Percentiles rank a stretch among this genome's conserved stretches.
These are phyloP conservation scores for Diaporthe longicolla DNA, from an alignment of 2,329 filamentous ascomycete genomes.

Conservation along the genomic window DNA sequence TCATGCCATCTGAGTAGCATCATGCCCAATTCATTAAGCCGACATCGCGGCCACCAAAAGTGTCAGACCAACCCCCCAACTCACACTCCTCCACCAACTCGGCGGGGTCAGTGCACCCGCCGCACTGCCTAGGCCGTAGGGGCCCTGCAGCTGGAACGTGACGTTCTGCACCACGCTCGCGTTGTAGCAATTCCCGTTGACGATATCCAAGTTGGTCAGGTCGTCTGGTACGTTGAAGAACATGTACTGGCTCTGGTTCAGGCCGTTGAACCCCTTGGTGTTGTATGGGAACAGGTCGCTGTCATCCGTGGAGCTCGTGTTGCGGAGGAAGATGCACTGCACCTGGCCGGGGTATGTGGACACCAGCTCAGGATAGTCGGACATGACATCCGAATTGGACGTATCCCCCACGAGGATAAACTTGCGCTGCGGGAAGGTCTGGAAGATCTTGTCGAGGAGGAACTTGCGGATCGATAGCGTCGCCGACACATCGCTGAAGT, in stretches of 20 bases:
- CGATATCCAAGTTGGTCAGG: constrained; percentile 75
- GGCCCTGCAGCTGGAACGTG: constrained; percentile 77
- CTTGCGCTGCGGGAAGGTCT: constrained; percentile 80
- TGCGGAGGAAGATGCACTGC: constrained; percentile 83
- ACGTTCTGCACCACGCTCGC: constrained; percentile 76
- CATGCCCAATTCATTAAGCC: constrained; percentile 16
- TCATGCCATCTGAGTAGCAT: background rate
- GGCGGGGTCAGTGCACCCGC: constrained; percentile 47
- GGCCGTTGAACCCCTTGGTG: constrained; percentile 76
- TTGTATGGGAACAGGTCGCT: constrained; percentile 81
- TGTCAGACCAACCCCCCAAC: constrained; percentile 42
- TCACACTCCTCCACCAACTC: constrained; percentile 37
- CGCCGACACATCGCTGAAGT: constrained; percentile 82
- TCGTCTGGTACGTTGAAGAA: constrained; percentile 84
- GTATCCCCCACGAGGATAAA: constrained; percentile 85
- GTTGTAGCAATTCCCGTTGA: constrained; percentile 78
- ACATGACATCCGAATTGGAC: constrained; percentile 83
- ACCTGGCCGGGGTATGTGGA: constrained; percentile 79
- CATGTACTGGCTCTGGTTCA: constrained; percentile 80
- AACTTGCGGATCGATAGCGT: constrained; percentile 79
- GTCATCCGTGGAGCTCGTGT: constrained; percentile 69
- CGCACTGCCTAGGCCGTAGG: constrained; percentile 58
- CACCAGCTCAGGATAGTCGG: constrained; percentile 71
- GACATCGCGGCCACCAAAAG: constrained; percentile 43
- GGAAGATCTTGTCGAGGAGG: constrained; percentile 79